Conservation (phyloP, 139 green algal species). For the Chlorella sorokiniana region DNA sequence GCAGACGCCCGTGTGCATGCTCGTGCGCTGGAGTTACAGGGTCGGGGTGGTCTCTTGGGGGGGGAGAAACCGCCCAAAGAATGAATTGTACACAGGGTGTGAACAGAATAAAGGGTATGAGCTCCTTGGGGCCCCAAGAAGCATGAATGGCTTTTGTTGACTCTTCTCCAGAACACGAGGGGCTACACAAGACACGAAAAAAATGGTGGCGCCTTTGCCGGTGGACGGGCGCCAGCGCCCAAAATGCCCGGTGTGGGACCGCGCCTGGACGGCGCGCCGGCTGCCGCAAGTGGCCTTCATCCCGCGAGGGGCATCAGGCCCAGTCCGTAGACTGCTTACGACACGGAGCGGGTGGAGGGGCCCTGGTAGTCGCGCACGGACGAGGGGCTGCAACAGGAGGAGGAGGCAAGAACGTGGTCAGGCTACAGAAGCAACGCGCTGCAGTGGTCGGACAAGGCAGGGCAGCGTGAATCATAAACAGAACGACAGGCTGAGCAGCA, state of each 20-base stretch:
- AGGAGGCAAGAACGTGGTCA: background rate
- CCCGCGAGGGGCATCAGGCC: background rate
- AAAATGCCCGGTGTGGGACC: background rate
- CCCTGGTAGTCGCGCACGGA: constrained; percentile 24
- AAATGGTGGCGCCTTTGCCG: background rate
- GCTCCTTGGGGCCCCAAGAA: background rate
- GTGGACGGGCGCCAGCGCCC: background rate
- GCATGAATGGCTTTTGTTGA: background rate
- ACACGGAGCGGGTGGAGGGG: constrained; percentile 20
- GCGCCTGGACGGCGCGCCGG: background rate
- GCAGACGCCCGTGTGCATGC: too few relatives aligned
- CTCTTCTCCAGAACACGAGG: constrained; percentile 1
- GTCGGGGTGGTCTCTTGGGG: background rate
- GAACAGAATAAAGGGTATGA: background rate
- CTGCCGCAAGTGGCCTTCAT: constrained; percentile 9
- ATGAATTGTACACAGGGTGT: background rate
- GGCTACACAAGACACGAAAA: background rate
- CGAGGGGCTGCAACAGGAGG: background rate
- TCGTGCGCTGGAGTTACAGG: too few relatives aligned
- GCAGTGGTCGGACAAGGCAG: too few relatives aligned
- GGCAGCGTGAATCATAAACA: too few relatives aligned
- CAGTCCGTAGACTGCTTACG: background rate
- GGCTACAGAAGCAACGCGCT: background rate
- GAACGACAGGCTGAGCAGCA: too few relatives aligned
- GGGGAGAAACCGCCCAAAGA: background rate